Evolutionary conservation across 1,139 yeast genomes (phyloP).

Genomic region (Candida sanyaensis): DNA sequence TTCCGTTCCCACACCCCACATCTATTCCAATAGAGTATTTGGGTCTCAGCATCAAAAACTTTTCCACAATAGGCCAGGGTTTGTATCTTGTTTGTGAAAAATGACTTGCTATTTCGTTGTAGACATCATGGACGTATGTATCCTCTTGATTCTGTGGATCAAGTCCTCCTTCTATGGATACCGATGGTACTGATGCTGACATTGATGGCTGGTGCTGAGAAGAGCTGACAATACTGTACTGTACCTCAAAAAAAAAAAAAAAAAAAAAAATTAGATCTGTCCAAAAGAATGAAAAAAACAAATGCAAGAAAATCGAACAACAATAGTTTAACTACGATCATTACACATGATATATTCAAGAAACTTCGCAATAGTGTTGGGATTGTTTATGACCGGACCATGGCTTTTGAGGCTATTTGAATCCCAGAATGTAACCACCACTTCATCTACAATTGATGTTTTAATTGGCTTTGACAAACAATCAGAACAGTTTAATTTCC

Average conservation of each 20-base stretch:
- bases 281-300: neutral
- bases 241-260: too few relatives aligned
- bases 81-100: slow-evolving; percentile 92
- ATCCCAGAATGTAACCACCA: neutral
- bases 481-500: slow-evolving; percentile 38
- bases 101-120: slow-evolving; percentile 88
- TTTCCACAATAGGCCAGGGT: slow-evolving; percentile 96
- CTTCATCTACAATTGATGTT: slow-evolving; percentile 22
- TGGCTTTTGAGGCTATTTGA: neutral
- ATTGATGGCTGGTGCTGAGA: slow-evolving; percentile 12
- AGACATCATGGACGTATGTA: slow-evolving; percentile 82
- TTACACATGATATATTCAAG: neutral
- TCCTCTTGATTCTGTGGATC: slow-evolving; percentile 67
- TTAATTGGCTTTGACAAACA: slow-evolving; percentile 33
- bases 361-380: neutral
- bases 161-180: slow-evolving; percentile 26
- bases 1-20: slow-evolving; percentile 97
- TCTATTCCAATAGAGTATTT: slow-evolving; percentile 54
- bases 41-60: slow-evolving; percentile 48
- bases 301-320: too few relatives aligned
- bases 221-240: neutral
- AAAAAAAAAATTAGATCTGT: too few relatives aligned
- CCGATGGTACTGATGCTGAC: slow-evolving; percentile 31
- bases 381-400: neutral
- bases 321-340: too few relatives aligned